Evolutionary conservation across 139 green algal species (phyloP).

Genomic region (Picochlorum sp.): DNA sequence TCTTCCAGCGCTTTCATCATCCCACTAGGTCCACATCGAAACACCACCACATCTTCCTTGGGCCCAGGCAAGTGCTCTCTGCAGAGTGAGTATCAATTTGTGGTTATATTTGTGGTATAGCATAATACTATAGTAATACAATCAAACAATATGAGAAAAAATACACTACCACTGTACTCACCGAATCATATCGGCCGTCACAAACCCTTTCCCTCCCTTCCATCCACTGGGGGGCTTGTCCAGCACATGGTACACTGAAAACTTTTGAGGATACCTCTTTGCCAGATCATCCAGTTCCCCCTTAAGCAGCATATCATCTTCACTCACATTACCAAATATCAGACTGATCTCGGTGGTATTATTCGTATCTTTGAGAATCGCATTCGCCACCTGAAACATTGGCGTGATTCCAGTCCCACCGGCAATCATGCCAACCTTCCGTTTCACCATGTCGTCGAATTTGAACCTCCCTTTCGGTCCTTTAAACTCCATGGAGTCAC

Average conservation of each 20-base stretch:
- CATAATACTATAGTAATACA: background rate
- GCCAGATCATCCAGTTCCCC: conserved; percentile 47
- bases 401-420: conserved; percentile 92
- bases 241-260: conserved; percentile 53
- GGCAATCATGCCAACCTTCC: conserved; percentile 78
- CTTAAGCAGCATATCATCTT: conserved; percentile 83
- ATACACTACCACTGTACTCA: background rate
- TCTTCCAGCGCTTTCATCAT: conserved; percentile 85
- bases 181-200: conserved; percentile 65
- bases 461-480: conserved; percentile 75
- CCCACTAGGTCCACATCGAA: conserved; percentile 72
- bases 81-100: background rate
- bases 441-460: conserved; percentile 60
- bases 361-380: conserved; percentile 51
- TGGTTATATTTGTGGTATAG: background rate
- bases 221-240: conserved; percentile 47
- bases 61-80: conserved; percentile 43
- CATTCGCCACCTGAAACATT: conserved; percentile 72
- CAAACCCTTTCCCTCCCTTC: conserved; percentile 60
- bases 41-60: conserved; percentile 33
- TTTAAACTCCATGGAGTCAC: conserved; percentile 71
- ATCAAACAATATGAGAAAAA: background rate
- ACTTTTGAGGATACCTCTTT: conserved; percentile 28
- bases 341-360: conserved; percentile 57
- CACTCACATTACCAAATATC: conserved; percentile 78